Evolutionary conservation across 805 yeast genomes (phyloP), one percentile per base, ranked within the genome.

Genomic region (Tetrapisispora fleetii): DNA sequence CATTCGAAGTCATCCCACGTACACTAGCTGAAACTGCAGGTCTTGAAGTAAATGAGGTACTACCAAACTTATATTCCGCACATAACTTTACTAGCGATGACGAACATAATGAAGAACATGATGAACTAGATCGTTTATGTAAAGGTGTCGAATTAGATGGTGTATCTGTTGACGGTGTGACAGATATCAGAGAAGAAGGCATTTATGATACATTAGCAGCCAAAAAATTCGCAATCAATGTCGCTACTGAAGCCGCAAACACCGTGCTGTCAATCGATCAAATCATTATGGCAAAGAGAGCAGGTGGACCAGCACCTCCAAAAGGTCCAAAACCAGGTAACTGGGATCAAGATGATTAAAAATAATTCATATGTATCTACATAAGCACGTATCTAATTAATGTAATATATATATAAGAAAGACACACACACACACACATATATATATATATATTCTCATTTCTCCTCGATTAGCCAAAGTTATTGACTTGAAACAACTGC

Each of bases 261-360:
- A 93, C 98, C 5, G 58, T 55, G 24, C 47, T 55, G 54, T 81
- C 95, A 24, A 93, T 93, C 45, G 98, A 93, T 67, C 98, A 91
- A 75, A 91, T 91, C 60, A 93, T 91, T 64, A 93, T 91, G 93
- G 98, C 99, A 41, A 91, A 91, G 78, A 81, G 96, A 66, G 97
- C 98, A 2, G 99, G 99, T 55, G 99, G 99, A 21, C 99, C 99
- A 44, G 81, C 73, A 32, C 82, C 89, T 77, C 96, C 96, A 33
- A 71, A 75, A 58, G 95, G 85, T 63, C 83, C 83, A 57, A 81
- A 80, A 67, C 91, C 93, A 42, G 96, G 96, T 52, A 89, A 88
- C 71, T 89, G 97, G 97, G 97, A 89, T 63, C 93, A 83, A 68
- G 96, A 77, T 52, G 96, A 90, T 69, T 88, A 70, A 59, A 35